These are phyloP conservation scores for Limonium bicolor DNA, from an alignment of 148 eudicot species.

Conservation along the genomic window DNA sequence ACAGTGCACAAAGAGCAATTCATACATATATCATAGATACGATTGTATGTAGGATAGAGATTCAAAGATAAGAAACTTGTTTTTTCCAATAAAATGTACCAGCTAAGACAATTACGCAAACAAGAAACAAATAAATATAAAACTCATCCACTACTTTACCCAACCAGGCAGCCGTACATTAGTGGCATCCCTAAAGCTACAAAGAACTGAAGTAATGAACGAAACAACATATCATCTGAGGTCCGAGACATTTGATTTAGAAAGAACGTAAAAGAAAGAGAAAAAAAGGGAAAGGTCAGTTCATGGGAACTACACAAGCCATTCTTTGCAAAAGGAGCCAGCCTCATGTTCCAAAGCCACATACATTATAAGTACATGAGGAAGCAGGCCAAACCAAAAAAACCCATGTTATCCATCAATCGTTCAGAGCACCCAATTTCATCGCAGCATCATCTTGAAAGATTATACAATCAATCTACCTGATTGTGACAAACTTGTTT, in stretches of 20 bases:
- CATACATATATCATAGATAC: too few species aligned
- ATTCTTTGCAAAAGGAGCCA: too few species aligned
- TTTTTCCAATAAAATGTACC: too few species aligned
- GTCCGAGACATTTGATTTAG: slow-evolving; percentile 2
- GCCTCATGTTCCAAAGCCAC: slow-evolving; percentile 2
- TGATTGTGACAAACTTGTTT: slow-evolving; percentile 12
- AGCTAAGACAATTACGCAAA: not conserved
- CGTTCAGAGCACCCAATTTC: too few species aligned
- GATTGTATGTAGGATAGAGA: too few species aligned
- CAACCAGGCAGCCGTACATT: slow-evolving; percentile 10
- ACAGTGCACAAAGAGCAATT: too few species aligned
- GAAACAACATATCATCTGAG: slow-evolving; percentile 2
- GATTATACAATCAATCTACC: too few species aligned
- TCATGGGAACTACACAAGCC: too few species aligned
- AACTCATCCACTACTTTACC: slow-evolving; percentile 6
- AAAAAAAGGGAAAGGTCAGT: slow-evolving; percentile 2
- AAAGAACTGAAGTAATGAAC: slow-evolving; percentile 4
- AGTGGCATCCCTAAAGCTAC: slow-evolving; percentile 3
- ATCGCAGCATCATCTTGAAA: too few species aligned
- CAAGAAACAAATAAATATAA: slow-evolving; percentile 5
- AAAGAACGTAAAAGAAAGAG: not conserved
- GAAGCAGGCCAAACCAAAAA: not conserved
- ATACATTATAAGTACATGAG: slow-evolving; percentile 6
- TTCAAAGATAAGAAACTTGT: too few species aligned
- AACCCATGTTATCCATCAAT: slow-evolving; percentile 5